Percentiles rank a stretch among this genome's conserved stretches.
Evolutionary conservation across 2,329 filamentous ascomycete genomes (phyloP).

Genomic region (Paracamarosporium sp.): DNA sequence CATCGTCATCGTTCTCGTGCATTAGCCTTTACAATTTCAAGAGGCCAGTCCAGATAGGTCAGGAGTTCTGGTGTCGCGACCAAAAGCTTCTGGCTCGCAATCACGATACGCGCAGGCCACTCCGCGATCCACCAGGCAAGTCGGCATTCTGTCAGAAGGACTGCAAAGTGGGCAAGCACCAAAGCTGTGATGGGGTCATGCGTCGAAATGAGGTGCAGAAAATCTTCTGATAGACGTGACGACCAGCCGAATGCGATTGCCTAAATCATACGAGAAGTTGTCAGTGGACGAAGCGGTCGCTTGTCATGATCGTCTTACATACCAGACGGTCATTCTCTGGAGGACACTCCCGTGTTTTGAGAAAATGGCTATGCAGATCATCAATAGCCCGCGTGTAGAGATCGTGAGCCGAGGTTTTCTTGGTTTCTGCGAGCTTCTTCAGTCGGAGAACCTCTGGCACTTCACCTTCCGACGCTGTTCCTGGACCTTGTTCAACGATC

Average conservation of each 20-base stretch:
- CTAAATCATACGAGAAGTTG: not conserved
- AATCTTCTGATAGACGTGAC: conserved; percentile 25
- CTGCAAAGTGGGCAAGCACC: conserved; percentile 35
- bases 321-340: conserved; percentile 28
- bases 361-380: conserved; percentile 27
- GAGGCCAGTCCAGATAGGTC: conserved; percentile 37
- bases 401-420: conserved; percentile 20
- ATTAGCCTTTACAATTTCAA: conserved; percentile 18
- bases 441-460: conserved; percentile 29
- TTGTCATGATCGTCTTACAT: not conserved
- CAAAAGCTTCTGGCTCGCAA: conserved; percentile 29
- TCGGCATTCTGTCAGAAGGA: conserved; percentile 27
- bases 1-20: not conserved
- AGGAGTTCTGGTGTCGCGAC: conserved; percentile 32
- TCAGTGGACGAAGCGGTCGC: not conserved
- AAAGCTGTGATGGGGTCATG: conserved; percentile 38
- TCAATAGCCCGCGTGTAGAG: conserved; percentile 30
- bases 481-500: conserved; percentile 20
- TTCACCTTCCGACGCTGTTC: conserved; percentile 18
- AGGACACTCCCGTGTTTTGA: conserved; percentile 24
- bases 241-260: conserved; percentile 35
- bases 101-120: conserved; percentile 37
- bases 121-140: conserved; percentile 35
- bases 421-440: conserved; percentile 30
- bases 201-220: conserved; percentile 29